Evolutionary conservation across 1,284 basidiomycete genomes (phyloP).

Genomic region (Sporisorium sorghi): DNA sequence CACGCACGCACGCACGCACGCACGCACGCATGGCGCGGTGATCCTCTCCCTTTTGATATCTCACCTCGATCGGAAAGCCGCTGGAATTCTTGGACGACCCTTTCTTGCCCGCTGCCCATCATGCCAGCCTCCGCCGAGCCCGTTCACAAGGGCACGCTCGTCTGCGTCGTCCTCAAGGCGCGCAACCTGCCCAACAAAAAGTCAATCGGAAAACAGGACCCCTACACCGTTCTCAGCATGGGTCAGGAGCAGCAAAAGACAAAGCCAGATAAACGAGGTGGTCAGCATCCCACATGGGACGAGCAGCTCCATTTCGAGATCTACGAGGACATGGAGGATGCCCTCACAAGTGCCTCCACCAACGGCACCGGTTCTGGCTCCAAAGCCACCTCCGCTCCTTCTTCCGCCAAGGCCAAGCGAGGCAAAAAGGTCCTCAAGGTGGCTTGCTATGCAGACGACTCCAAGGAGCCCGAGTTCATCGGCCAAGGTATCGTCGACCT

Average conservation of each 20-base stretch:
- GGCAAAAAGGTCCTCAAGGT: constrained; percentile 83
- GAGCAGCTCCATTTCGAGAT: constrained; percentile 95
- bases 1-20: too few relatives aligned
- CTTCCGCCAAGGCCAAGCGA: constrained; percentile 72
- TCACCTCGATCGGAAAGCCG: not conserved
- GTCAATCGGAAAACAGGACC: constrained; percentile 87
- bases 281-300: constrained; percentile 98
- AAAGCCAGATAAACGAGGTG: constrained; percentile 85
- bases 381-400: constrained; percentile 67
- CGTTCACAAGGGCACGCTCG: constrained; percentile 79
- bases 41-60: not conserved
- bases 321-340: constrained; percentile 81
- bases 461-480: constrained; percentile 93
- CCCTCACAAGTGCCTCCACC: constrained; percentile 70
- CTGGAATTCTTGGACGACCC: not conserved
- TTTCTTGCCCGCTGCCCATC: constrained; percentile 2
- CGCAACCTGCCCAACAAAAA: constrained; percentile 73
- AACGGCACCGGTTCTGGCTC: constrained; percentile 27
- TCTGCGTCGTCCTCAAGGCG: constrained; percentile 93
- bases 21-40: constrained; percentile 8
- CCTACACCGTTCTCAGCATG: constrained; percentile 85
- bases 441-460: constrained; percentile 92
- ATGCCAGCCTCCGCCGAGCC: constrained; percentile 42
- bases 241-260: constrained; percentile 77
- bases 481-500: constrained; percentile 90